Conservation (phyloP, 78 protist species). For the Corallochytrium limacisporum region DNA sequence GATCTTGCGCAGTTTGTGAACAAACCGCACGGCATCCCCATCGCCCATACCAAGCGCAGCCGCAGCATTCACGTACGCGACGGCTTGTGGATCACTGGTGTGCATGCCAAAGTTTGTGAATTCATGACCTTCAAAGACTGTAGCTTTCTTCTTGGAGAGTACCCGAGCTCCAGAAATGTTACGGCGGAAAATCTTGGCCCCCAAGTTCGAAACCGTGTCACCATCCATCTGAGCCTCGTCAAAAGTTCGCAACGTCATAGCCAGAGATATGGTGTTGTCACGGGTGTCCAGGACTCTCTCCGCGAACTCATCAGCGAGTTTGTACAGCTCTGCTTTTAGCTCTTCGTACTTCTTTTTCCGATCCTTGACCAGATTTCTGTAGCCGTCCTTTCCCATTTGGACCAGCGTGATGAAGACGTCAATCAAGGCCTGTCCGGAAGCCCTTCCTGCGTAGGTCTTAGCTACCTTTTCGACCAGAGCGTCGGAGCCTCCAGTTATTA, state of each 20-base stretch:
- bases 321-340: neutral
- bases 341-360: slow-evolving; percentile 4
- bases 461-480: slow-evolving; percentile 28
- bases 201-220: slow-evolving; percentile 27
- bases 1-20: too few relatives aligned
- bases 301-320: slow-evolving; percentile 28
- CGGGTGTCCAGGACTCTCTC: slow-evolving; percentile 51
- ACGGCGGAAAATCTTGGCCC: slow-evolving; percentile 63
- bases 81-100: slow-evolving; percentile 29
- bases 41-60: slow-evolving; percentile 67
- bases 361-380: neutral
- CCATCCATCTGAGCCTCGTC: neutral
- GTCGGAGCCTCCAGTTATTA: slow-evolving; percentile 30
- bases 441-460: slow-evolving; percentile 57
- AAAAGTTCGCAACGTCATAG: neutral
- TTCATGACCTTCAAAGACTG: slow-evolving; percentile 15
- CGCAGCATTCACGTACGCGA: slow-evolving; percentile 61
- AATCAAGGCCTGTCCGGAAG: slow-evolving; percentile 52
- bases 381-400: slow-evolving; percentile 69
- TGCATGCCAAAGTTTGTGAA: slow-evolving; percentile 65
- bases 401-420: slow-evolving; percentile 89
- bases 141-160: neutral
- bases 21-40: slow-evolving; percentile 48
- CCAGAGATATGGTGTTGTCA: slow-evolving; percentile 56
- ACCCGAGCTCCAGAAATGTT: slow-evolving; percentile 68